A percentile compares a stretch with the other conserved stretches of the same genome.
These are phyloP conservation scores for Globisporangium acanthophoron DNA, from an alignment of 352 stramenopile genomes.

Conservation along the genomic window DNA sequence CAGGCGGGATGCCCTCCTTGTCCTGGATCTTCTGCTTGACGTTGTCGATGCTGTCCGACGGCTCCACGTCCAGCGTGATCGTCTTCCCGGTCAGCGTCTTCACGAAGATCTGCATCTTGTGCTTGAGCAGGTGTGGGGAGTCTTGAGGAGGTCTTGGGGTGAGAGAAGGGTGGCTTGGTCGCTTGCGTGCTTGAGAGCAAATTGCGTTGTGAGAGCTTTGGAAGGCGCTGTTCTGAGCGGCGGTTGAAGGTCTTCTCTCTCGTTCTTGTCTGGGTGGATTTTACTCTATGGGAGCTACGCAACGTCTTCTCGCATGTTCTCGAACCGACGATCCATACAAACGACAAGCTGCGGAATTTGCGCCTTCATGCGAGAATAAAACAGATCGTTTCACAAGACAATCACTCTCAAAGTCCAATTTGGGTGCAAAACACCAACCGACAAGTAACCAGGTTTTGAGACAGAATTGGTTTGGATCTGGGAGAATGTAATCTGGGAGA, in stretches of 20 bases:
- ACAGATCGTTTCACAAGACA: background rate
- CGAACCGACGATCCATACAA: slow-evolving; percentile 1
- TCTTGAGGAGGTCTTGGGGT: background rate
- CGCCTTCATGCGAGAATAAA: background rate
- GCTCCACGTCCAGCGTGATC: slow-evolving; percentile 96
- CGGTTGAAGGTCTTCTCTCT: background rate
- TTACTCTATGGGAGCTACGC: slow-evolving; percentile 1
- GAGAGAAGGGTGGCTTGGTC: background rate
- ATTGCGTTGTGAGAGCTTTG: slow-evolving; percentile 17
- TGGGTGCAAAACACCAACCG: too few species aligned
- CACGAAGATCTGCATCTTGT: slow-evolving; percentile 96
- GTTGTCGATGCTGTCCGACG: slow-evolving; percentile 97
- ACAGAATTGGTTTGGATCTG: too few species aligned
- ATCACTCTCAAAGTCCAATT: background rate
- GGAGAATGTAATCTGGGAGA: too few species aligned
- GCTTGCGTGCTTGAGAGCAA: slow-evolving; percentile 15
- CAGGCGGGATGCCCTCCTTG: slow-evolving; percentile 91
- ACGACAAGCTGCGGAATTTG: slow-evolving; percentile 1
- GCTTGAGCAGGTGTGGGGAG: slow-evolving; percentile 1
- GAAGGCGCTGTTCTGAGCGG: background rate
- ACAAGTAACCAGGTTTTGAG: too few species aligned
- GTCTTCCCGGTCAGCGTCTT: slow-evolving; percentile 98
- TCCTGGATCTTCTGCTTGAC: slow-evolving; percentile 97
- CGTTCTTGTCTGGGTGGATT: background rate
- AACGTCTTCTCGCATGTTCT: background rate